These are phyloP conservation scores for Phytopythium montanum DNA, from an alignment of 352 stramenopile species.

Conservation along the genomic window DNA sequence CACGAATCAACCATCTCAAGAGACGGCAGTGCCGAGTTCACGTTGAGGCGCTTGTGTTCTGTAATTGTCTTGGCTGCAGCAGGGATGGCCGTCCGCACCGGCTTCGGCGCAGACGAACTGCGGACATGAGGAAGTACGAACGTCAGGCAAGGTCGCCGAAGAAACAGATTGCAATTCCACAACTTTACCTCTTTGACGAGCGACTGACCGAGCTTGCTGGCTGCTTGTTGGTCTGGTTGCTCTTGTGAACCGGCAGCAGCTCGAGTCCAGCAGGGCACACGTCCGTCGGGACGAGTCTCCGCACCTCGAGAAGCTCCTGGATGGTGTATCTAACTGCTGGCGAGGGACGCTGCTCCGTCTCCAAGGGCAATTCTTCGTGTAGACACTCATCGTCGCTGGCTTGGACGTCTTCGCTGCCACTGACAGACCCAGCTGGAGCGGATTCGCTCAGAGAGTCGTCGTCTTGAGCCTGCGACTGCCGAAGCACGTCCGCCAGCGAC, in stretches of 20 bases:
- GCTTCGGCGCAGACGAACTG: neutral
- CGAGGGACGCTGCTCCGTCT: neutral
- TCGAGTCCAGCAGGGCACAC: neutral
- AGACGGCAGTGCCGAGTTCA: slow-evolving; percentile 15
- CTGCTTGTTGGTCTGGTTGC: neutral
- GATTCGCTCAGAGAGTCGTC: neutral
- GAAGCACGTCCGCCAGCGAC: neutral
- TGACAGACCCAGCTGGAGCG: neutral
- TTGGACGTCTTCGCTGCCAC: neutral
- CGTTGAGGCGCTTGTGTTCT: neutral
- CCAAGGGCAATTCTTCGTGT: neutral
- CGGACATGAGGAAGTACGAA: neutral
- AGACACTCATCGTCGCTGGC: neutral
- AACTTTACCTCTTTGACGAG: neutral
- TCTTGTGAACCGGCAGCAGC: slow-evolving; percentile 4
- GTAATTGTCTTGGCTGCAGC: neutral
- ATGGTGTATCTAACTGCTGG: neutral
- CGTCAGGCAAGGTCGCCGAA: neutral
- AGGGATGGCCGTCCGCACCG: neutral
- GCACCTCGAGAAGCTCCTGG: slow-evolving; percentile 1
- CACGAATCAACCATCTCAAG: slow-evolving; percentile 18
- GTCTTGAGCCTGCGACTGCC: neutral
- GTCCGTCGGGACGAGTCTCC: neutral
- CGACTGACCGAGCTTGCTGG: neutral
- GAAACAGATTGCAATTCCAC: neutral